Evolutionary conservation across 768 basidiomycete genomes (phyloP).

Genomic region (Royoungia palumana): DNA sequence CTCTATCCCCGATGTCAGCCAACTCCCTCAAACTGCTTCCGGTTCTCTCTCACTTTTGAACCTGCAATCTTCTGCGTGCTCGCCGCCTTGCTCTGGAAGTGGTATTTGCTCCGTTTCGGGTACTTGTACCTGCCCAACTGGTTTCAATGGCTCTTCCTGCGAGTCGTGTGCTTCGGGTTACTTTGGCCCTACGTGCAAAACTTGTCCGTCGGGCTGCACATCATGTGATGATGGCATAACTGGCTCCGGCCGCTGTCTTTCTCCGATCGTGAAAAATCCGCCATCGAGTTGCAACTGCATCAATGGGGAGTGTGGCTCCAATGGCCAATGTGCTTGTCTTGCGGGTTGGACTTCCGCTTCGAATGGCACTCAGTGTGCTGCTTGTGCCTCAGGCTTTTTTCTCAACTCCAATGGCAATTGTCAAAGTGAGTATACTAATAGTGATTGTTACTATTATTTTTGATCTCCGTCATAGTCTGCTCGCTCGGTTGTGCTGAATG

Average conservation of each 20-base stretch:
- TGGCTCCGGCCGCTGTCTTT: constrained; percentile 72
- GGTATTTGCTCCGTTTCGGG: constrained; percentile 72
- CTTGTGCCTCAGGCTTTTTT: constrained; percentile 77
- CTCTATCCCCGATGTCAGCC: constrained; percentile 68
- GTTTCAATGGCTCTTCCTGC: constrained; percentile 77
- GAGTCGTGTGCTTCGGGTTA: constrained; percentile 72
- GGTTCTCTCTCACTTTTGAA: constrained; percentile 60
- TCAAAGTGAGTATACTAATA: constrained; percentile 43
- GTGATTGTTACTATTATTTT: background rate
- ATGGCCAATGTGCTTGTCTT: constrained; percentile 73
- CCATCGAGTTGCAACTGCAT: constrained; percentile 76
- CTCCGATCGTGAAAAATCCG: constrained; percentile 43
- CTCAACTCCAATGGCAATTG: constrained; percentile 67
- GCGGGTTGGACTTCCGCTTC: constrained; percentile 67
- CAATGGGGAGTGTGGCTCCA: constrained; percentile 70
- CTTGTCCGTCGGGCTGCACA: constrained; percentile 66
- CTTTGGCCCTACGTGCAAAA: constrained; percentile 69
- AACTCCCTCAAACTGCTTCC: constrained; percentile 53
- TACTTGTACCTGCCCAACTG: constrained; percentile 66
- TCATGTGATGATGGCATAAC: constrained; percentile 78
- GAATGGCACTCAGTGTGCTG: constrained; percentile 75
- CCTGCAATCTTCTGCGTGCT: constrained; percentile 71
- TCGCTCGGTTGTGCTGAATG: constrained; percentile 70
- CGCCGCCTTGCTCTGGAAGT: constrained; percentile 68
- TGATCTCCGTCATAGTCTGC: constrained; percentile 49